A percentile compares a stretch with the other conserved stretches of the same genome.
These are phyloP conservation scores for Kwoniella europaea DNA, from an alignment of 768 basidiomycete genomes.

Conservation along the genomic window DNA sequence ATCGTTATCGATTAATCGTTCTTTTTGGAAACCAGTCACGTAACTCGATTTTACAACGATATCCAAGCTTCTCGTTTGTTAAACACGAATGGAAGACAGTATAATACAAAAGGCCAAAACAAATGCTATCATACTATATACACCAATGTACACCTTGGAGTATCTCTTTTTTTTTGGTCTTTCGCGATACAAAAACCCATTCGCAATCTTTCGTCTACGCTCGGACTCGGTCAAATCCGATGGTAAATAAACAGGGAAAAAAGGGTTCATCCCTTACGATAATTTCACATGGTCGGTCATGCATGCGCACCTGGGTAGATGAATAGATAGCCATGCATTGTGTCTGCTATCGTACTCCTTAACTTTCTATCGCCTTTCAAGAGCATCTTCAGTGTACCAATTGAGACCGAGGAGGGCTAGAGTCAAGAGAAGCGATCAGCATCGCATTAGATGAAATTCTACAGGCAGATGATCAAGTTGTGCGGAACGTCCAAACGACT, in stretches of 20 bases:
- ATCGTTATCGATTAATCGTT: not conserved
- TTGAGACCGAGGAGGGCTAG: constrained; percentile 55
- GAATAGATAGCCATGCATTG: not conserved
- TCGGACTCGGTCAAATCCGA: constrained; percentile 18
- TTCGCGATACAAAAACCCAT: not conserved
- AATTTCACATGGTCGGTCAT: not conserved
- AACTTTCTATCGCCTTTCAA: constrained; percentile 23
- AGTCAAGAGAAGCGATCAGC: not conserved
- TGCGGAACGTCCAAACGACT: too few relatives aligned
- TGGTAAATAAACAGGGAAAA: not conserved
- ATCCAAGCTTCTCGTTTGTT: too few relatives aligned
- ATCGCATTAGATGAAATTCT: not conserved
- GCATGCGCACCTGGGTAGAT: not conserved
- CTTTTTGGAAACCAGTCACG: too few relatives aligned
- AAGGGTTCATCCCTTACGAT: too few relatives aligned
- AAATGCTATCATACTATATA: not conserved
- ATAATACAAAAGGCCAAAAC: not conserved
- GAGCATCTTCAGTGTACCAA: constrained; percentile 56
- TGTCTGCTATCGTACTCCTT: not conserved
- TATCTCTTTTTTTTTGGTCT: not conserved
- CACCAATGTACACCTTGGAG: too few relatives aligned
- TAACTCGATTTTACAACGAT: too few relatives aligned
- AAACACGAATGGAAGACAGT: too few relatives aligned
- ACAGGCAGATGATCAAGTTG: not conserved
- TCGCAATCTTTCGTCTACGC: not conserved